A percentile compares a stretch with the other conserved stretches of the same genome.
These are phyloP conservation scores for Oryza brachyantha DNA, from an alignment of 176 grass and related monocot species.

Conservation along the genomic window DNA sequence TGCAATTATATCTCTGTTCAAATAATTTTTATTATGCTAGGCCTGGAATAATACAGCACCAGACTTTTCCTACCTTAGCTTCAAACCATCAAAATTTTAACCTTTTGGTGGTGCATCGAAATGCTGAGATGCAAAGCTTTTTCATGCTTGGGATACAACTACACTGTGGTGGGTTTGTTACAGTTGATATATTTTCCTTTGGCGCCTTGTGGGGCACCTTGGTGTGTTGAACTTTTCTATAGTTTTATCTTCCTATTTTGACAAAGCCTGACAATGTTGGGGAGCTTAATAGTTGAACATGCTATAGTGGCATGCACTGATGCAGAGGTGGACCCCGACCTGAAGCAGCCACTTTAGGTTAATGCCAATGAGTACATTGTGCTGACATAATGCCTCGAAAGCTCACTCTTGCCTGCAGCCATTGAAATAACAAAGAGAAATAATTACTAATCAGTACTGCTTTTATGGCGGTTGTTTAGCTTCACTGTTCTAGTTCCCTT, in stretches of 20 bases:
- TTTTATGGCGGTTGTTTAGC: neutral
- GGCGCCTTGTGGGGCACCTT: neutral
- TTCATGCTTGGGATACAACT: neutral
- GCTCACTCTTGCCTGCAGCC: neutral
- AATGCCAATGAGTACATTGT: neutral
- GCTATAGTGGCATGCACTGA: neutral
- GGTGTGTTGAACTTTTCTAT: neutral
- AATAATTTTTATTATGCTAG: slow-evolving; percentile 4
- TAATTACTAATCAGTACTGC: neutral
- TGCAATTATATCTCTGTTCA: neutral
- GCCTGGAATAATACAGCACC: neutral
- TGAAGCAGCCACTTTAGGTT: neutral
- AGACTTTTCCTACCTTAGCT: neutral
- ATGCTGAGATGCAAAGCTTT: neutral
- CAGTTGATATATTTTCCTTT: neutral
- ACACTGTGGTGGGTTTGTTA: neutral
- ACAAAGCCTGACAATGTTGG: neutral
- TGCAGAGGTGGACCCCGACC: neutral
- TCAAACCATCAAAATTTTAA: neutral
- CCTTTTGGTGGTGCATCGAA: neutral
- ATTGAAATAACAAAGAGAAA: neutral
- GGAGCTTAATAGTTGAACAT: neutral
- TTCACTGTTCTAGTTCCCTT: neutral
- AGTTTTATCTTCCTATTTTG: neutral
- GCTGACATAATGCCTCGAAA: neutral